These are phyloP conservation scores for Auricularia heimuer DNA, from an alignment of 768 basidiomycete genomes.

Conservation along the genomic window DNA sequence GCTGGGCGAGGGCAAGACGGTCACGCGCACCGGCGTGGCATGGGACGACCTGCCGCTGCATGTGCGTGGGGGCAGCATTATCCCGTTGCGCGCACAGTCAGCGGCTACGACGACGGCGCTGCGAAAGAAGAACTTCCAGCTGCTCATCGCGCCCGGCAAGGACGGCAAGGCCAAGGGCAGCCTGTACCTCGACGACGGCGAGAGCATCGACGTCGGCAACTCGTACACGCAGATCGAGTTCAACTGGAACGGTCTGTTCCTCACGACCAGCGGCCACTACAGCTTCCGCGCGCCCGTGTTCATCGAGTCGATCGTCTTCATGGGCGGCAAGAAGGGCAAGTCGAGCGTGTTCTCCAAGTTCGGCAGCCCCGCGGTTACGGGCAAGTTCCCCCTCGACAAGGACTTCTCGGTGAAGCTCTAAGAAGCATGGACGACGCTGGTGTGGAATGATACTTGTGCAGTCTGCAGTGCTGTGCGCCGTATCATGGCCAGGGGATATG, in stretches of 20 bases:
- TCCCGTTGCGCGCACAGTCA: slow-evolving; percentile 44
- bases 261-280: background rate
- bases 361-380: too few relatives aligned
- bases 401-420: too few relatives aligned
- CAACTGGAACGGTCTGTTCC: background rate
- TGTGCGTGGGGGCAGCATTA: slow-evolving; percentile 47
- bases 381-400: too few relatives aligned
- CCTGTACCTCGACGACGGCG: slow-evolving; percentile 60
- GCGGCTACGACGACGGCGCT: slow-evolving; percentile 54
- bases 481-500: too few relatives aligned
- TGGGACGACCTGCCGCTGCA: slow-evolving; percentile 52
- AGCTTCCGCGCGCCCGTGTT: background rate
- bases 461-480: too few relatives aligned
- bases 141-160: slow-evolving; percentile 49
- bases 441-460: too few relatives aligned
- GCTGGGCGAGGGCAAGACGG: slow-evolving; percentile 34
- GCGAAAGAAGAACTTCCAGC: slow-evolving; percentile 45
- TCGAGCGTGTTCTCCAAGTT: too few relatives aligned
- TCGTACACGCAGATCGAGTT: background rate
- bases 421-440: too few relatives aligned
- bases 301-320: too few relatives aligned
- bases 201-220: slow-evolving; percentile 1
- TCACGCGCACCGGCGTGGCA: slow-evolving; percentile 37
- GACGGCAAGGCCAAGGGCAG: slow-evolving; percentile 42
- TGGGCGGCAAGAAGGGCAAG: too few relatives aligned